Base-by-base conservation (phyloP, 129 eudicot genomes). In the Lactuca saligna region DNA sequence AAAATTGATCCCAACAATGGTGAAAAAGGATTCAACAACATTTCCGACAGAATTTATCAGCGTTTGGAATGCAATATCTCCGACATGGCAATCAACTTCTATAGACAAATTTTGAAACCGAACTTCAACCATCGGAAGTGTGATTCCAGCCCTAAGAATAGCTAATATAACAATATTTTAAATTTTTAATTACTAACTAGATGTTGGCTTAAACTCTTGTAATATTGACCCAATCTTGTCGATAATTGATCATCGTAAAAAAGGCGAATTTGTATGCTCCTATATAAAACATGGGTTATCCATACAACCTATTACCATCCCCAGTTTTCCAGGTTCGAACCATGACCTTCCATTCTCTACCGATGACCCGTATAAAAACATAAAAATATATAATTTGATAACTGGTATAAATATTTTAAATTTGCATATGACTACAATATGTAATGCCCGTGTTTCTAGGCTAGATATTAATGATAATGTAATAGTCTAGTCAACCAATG, bases 11-110 rank as follows among this genome's bases (percentile, higher is more conserved):
- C 88, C 86, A 15, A 75, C 8, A 7, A 57, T 10, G 14, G 75
- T 39, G 33, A 86, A 51, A 54, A 75, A 56, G 0, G 84, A 63
- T 63, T 86, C 92, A 3, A 46, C 64, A 0, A 80, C 61, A 73
- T 86, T 86, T 16, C 86, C 38, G 4, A 79, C 81, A 0, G 89
- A 59, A 54, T 84, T 84, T 34, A 64, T 50, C 31, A 84, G 66
- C 29, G 86, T 81, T 3, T 86, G 86, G 20, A 84, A 83, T 8
- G 89, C 89, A 54, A 86, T 62, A 46, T 54, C 81, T 14, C 89
- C 89, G 14, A 81, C 78, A 44, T 84, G 78, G 29, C 85, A 81
- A 68, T 84, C 79, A 3, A 83, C 89, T 71, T 84, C 86, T 0
- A 75, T 61, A 4, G 73, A 70, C 57, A 84, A 63, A 49, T 81